phyloP scores from a whole-genome alignment of 768 basidiomycete genomes.

The Tulasnella sp. region DNA sequence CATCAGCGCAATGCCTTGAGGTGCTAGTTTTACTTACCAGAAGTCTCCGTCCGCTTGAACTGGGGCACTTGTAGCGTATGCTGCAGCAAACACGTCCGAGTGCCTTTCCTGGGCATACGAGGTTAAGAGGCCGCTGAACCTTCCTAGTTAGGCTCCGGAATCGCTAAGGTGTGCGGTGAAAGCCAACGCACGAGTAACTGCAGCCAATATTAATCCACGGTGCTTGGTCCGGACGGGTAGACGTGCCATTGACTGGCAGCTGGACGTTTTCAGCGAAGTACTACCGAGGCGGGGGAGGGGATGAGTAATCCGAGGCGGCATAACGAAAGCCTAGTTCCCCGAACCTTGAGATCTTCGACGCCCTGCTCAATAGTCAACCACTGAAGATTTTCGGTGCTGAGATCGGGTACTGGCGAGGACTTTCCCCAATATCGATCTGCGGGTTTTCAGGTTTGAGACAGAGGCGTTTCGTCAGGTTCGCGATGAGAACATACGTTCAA shows the following conservation, averaged over 20 bases:
- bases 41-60: constrained; percentile 23
- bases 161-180: neutral
- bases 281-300: neutral
- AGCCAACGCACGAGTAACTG: constrained; percentile 11
- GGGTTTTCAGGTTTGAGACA: too few relatives aligned
- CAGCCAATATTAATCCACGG: neutral
- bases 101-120: constrained; percentile 9
- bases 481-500: constrained; percentile 15
- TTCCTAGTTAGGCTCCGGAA: neutral
- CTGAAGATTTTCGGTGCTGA: neutral
- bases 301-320: neutral
- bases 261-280: constrained; percentile 26
- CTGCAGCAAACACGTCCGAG: constrained; percentile 15
- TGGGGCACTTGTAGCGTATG: constrained; percentile 13
- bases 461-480: neutral
- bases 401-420: neutral
- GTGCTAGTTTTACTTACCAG: neutral
- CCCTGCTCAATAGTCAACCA: constrained; percentile 4
- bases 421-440: constrained; percentile 14
- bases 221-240: neutral
- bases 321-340: neutral
- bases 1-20: too few relatives aligned
- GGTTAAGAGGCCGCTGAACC: neutral
- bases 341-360: neutral
- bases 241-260: neutral